phyloP scores from a whole-genome alignment of 495 filamentous ascomycete genomes.

The Massariosphaeria phaeospora region DNA sequence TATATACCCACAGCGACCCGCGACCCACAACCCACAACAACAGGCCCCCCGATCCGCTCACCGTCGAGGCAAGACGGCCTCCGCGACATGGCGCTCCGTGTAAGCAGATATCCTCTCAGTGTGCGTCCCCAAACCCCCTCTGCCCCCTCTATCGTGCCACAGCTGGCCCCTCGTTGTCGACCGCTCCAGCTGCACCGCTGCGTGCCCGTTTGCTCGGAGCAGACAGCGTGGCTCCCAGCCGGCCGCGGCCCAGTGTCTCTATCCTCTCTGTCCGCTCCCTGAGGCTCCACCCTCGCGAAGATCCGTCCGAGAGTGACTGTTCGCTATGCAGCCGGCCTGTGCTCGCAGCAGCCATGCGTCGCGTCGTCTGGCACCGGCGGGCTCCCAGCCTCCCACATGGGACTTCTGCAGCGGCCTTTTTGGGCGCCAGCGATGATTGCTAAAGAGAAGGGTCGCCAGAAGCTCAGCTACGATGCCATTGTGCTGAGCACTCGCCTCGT shows the following conservation, averaged over 20 bases:
- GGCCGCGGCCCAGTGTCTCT: conserved; percentile 2
- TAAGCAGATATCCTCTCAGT: neutral
- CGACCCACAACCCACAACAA: conserved; percentile 7
- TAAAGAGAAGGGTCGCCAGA: no score
- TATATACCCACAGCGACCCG: no score
- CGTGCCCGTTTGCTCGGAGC: conserved; percentile 1
- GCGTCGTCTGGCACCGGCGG: no score
- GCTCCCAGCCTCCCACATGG: no score
- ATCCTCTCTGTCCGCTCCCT: neutral
- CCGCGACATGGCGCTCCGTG: conserved; percentile 4
- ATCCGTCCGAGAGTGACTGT: no score
- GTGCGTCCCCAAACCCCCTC: conserved; percentile 2
- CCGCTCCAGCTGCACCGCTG: conserved; percentile 2
- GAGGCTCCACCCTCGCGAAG: neutral
- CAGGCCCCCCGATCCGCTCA: neutral
- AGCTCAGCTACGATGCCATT: no score
- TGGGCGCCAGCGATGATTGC: no score
- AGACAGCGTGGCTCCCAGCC: conserved; percentile 4
- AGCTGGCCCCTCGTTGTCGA: neutral
- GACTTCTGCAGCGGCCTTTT: no score
- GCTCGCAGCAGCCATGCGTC: no score
- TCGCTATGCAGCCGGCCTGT: no score
- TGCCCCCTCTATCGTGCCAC: conserved; percentile 24
- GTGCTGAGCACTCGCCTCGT: no score
- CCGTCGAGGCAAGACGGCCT: neutral